phyloP scores from a whole-genome alignment of 2,329 filamentous ascomycete species.

The Phaeosphaeriaceae sp. region DNA sequence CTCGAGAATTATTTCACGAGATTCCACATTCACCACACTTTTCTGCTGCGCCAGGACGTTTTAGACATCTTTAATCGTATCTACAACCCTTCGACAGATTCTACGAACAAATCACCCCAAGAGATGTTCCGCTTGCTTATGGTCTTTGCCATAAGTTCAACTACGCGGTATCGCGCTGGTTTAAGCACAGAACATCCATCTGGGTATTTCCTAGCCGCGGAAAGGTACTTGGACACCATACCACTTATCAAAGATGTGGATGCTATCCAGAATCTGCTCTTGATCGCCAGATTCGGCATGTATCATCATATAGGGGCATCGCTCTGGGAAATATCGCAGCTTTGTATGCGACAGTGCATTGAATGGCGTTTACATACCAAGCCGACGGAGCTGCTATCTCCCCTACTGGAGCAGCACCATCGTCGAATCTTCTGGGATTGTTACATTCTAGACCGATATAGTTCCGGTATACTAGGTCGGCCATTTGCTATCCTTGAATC shows the following conservation, averaged over 20 bases:
- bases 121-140: slow-evolving; percentile 48
- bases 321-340: slow-evolving; percentile 51
- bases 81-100: slow-evolving; percentile 3
- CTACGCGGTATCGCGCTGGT: slow-evolving; percentile 44
- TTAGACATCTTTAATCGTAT: slow-evolving; percentile 12
- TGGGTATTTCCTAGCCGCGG: slow-evolving; percentile 51
- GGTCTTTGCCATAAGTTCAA: slow-evolving; percentile 48
- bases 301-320: slow-evolving; percentile 53
- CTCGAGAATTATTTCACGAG: slow-evolving; percentile 15
- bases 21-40: slow-evolving; percentile 19
- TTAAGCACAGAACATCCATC: slow-evolving; percentile 46
- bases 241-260: slow-evolving; percentile 42
- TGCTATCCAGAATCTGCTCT: slow-evolving; percentile 50
- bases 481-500: slow-evolving; percentile 52
- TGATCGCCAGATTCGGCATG: slow-evolving; percentile 52
- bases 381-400: slow-evolving; percentile 5
- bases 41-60: slow-evolving; percentile 14
- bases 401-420: slow-evolving; percentile 46
- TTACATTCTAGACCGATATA: slow-evolving; percentile 56
- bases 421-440: slow-evolving; percentile 55
- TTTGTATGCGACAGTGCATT: slow-evolving; percentile 52
- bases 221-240: slow-evolving; percentile 37
- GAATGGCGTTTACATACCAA: slow-evolving; percentile 46
- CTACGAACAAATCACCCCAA: slow-evolving; percentile 19
- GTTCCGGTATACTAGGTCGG: slow-evolving; percentile 51